phyloP scores from a whole-genome alignment of 352 stramenopile species.

The Pythium oligandrum region DNA sequence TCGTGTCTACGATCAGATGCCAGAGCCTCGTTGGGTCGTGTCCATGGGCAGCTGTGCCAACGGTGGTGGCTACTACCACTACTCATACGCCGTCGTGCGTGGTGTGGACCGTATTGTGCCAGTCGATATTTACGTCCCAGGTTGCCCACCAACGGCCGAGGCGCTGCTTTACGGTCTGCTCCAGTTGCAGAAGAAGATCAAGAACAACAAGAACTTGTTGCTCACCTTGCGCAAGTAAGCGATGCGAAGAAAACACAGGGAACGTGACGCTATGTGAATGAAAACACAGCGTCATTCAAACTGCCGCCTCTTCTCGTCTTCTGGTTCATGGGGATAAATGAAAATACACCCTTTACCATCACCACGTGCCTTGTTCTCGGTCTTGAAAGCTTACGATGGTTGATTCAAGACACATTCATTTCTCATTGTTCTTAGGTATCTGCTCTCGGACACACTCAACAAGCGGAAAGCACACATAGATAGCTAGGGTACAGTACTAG shows the following conservation, averaged over 20 bases:
- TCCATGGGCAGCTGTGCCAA: conserved; percentile 99
- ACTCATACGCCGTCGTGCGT: conserved; percentile 97
- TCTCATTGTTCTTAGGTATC: no score
- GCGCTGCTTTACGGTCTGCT: conserved; percentile 97
- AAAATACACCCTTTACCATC: no score
- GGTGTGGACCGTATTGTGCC: conserved; percentile 97
- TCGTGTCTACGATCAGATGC: conserved; percentile 99
- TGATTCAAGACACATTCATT: no score
- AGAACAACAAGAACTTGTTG: conserved; percentile 95
- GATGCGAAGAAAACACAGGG: neutral
- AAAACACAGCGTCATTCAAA: no score
- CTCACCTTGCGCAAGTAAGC: conserved; percentile 96
- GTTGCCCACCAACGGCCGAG: conserved; percentile 97
- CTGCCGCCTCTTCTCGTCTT: no score
- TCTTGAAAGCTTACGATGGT: no score
- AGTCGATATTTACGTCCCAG: conserved; percentile 99
- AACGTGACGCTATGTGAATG: neutral
- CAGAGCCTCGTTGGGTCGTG: conserved; percentile 97
- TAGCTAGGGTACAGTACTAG: no score
- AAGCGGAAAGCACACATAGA: no score
- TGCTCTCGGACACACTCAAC: no score
- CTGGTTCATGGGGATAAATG: no score
- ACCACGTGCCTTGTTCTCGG: no score
- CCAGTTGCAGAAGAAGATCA: conserved; percentile 99
- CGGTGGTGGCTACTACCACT: conserved; percentile 91